Evolutionary conservation across 257 asterid genomes (phyloP).

Genomic region (Coffea canephora): DNA sequence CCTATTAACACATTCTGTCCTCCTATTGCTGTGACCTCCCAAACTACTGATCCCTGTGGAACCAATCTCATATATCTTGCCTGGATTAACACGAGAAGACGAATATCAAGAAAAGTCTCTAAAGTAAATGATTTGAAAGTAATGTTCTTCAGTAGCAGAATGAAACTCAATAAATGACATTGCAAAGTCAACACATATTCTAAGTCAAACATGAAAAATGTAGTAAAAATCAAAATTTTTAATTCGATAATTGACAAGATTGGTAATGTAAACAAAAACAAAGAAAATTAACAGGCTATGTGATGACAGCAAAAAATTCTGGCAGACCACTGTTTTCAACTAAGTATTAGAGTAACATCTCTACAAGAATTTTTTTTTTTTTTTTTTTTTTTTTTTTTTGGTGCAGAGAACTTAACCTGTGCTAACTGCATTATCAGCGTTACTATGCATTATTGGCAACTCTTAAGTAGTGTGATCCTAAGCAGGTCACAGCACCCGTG

Average conservation of each 20-base stretch:
- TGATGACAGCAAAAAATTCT: background rate
- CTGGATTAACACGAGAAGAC: slow-evolving; percentile 35
- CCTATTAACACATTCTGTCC: slow-evolving; percentile 61
- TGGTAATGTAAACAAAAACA: background rate
- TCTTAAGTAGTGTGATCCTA: background rate
- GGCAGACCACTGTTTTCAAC: background rate
- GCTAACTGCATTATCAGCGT: background rate
- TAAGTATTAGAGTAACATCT: too few species aligned
- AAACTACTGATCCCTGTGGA: slow-evolving; percentile 81
- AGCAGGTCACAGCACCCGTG: background rate
- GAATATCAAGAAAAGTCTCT: background rate
- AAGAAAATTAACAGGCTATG: background rate
- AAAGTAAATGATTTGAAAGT: background rate
- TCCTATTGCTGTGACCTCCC: slow-evolving; percentile 75
- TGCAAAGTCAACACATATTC: background rate
- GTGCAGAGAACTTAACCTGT: background rate
- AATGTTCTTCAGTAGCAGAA: background rate
- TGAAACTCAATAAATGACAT: background rate
- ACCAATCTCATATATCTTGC: slow-evolving; percentile 75
- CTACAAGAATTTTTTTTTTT: too few species aligned
- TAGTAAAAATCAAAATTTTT: background rate
- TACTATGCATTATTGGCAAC: background rate
- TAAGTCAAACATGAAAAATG: background rate
- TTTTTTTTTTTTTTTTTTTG: too few species aligned
- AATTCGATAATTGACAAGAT: background rate